These are phyloP conservation scores for Coemansia sp. DNA, from an alignment of 192 early-diverging fungal species.

Conservation along the genomic window DNA sequence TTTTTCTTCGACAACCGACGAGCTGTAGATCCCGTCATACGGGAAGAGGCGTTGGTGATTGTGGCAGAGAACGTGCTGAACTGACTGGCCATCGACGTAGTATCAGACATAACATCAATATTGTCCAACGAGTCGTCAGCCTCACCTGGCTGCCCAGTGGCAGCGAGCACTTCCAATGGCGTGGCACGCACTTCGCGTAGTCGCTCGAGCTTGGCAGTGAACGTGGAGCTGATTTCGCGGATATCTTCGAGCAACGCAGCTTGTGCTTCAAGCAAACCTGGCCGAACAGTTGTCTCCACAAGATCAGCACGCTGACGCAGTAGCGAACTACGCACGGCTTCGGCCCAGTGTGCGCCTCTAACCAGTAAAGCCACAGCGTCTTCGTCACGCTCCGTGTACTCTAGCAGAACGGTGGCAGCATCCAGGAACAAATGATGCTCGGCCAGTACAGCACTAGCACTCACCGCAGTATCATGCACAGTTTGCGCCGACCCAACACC, in stretches of 20 bases:
- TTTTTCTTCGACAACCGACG: conserved; percentile 64
- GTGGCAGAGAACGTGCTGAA: conserved; percentile 79
- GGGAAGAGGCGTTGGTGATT: conserved; percentile 63
- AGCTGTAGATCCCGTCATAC: conserved; percentile 63
- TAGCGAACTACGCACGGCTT: conserved; percentile 71
- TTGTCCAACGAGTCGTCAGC: conserved; percentile 62
- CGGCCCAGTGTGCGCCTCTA: conserved; percentile 75
- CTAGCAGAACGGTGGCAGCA: conserved; percentile 72
- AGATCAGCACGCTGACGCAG: conserved; percentile 65
- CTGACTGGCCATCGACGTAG: conserved; percentile 88
- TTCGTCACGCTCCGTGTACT: conserved; percentile 72
- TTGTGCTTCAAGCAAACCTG: conserved; percentile 61
- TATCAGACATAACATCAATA: conserved; percentile 94
- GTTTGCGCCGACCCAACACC: conserved; percentile 9
- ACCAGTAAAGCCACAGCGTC: conserved; percentile 70
- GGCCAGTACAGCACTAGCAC: conserved; percentile 49
- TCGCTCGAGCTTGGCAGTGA: conserved; percentile 21
- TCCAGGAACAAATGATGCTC: conserved; percentile 66
- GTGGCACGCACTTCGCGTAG: conserved; percentile 41
- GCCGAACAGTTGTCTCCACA: conserved; percentile 74
- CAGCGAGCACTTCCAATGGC: conserved; percentile 25
- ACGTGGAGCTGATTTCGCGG: conserved; percentile 36
- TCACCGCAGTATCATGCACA: conserved; percentile 34
- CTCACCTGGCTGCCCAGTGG: conserved; percentile 50
- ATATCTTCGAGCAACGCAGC: conserved; percentile 40